Evolutionary conservation across 805 yeast genomes (phyloP), one percentile per base, ranked within the genome.

Genomic region (Saccharomyces kudriavzevii): DNA sequence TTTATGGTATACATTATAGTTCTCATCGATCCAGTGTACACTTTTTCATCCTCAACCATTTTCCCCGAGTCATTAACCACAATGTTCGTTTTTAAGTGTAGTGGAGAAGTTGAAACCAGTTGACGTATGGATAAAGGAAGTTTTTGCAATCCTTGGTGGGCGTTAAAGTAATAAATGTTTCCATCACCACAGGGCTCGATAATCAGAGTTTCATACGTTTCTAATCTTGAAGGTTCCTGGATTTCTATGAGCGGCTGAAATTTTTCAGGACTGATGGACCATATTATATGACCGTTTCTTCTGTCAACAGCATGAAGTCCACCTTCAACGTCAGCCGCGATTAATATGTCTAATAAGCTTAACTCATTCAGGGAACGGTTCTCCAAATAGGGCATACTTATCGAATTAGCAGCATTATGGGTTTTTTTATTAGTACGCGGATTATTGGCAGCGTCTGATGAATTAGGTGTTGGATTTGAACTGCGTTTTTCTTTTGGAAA

Each of bases 121-220:
- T 86, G 85, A 58, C 82, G 81, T 26, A 94, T 87, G 5, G 89
- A 78, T 0, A 92, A 79, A 0, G 97, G 97, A 3, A 94, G 75
- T 64, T 81, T 85, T 63, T 87, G 89, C 25, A 94, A 70, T 0
- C 98, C 98, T 43, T 68, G 66, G 31, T 80, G 80, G 17, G 83
- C 82, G 14, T 87, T 83, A 69, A 92, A 92, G 65, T 83, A 89
- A 67, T 84, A 91, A 3, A 94, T 74, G 0, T 84, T 74, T 0
- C 99, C 99, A 54, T 87, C 96, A 4, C 83, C 84, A 58, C 78
- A 80, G 0, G 98, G 98, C 60, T 94, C 99, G 0, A 94, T 92
- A 51, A 92, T 84, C 92, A 97, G 87, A 0, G 85, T 79, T 50
- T 69, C 73, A 40, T 63, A 64, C 2, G 59, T 59, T 2, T 49